phyloP scores from a whole-genome alignment of 2,329 filamentous ascomycete species.

The Chaetomiaceae sp. region DNA sequence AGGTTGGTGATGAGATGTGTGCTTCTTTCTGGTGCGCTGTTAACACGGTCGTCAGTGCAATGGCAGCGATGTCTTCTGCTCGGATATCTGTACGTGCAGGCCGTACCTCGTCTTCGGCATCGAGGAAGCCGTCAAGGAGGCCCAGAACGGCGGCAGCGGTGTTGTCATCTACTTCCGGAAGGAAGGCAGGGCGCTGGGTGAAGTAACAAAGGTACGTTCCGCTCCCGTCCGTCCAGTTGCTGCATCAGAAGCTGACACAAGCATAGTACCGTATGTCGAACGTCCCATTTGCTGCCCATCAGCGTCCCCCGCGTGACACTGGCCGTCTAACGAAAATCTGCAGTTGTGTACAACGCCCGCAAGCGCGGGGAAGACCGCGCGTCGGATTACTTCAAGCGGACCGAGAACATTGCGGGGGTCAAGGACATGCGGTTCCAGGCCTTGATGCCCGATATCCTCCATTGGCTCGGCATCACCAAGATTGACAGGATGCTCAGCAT shows the following conservation, averaged over 20 bases:
- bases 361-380: slow-evolving; percentile 76
- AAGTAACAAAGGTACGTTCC: slow-evolving; percentile 81
- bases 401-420: slow-evolving; percentile 97
- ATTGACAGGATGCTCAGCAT: slow-evolving; percentile 98
- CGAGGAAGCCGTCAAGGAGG: slow-evolving; percentile 95
- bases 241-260: slow-evolving; percentile 30
- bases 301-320: slow-evolving; percentile 3
- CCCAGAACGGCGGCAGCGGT: slow-evolving; percentile 86
- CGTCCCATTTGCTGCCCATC: slow-evolving; percentile 2
- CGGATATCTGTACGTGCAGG: slow-evolving; percentile 94
- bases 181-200: slow-evolving; percentile 88
- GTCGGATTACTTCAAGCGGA: slow-evolving; percentile 92
- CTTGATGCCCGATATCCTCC: slow-evolving; percentile 94
- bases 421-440: slow-evolving; percentile 98
- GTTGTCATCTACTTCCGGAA: slow-evolving; percentile 99
- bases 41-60: slow-evolving; percentile 59
- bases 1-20: slow-evolving; percentile 40
- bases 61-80: slow-evolving; percentile 94
- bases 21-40: not conserved
- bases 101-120: slow-evolving; percentile 97
- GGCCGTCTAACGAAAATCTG: slow-evolving; percentile 25
- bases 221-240: slow-evolving; percentile 19
- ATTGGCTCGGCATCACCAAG: slow-evolving; percentile 98
- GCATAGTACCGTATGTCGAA: slow-evolving; percentile 45
- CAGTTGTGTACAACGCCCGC: slow-evolving; percentile 70